Percentiles rank a stretch among this genome's conserved stretches.
Evolutionary conservation across 75 land plant species (phyloP).

Genomic region (Cunninghamia lanceolata): DNA sequence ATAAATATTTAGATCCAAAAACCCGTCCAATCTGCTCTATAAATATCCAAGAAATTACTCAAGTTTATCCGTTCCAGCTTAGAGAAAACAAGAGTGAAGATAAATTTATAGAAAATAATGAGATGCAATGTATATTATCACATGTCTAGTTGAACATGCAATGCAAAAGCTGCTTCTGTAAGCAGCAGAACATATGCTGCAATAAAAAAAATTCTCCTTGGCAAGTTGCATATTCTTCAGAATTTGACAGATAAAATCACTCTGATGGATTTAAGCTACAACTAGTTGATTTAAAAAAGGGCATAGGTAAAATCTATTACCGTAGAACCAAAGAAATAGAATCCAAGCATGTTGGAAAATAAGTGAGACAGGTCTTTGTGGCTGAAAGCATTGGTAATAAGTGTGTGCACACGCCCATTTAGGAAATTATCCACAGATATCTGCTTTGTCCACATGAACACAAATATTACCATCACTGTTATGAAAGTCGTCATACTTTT

Average conservation of each 20-base stretch:
- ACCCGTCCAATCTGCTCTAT: constrained; percentile 45
- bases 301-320: constrained; percentile 19
- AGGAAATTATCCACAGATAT: constrained; percentile 58
- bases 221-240: background rate
- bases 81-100: background rate
- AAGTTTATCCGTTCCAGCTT: background rate
- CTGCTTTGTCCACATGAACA: constrained; percentile 23
- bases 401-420: constrained; percentile 73
- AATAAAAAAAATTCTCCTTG: background rate
- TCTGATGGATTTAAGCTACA: background rate
- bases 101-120: constrained; percentile 12
- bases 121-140: background rate
- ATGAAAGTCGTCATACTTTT: background rate
- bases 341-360: constrained; percentile 75
- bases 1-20: constrained; percentile 68
- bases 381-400: constrained; percentile 85
- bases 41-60: background rate
- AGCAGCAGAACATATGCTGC: background rate
- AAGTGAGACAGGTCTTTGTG: constrained; percentile 59
- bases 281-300: background rate
- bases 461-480: background rate
- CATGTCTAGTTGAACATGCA: background rate
- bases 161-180: background rate
- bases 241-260: background rate
- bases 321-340: constrained; percentile 82